Evolutionary conservation across 768 basidiomycete species (phyloP), one percentile per base, ranked within the genome.

Genomic region (Phaeotremella skinneri): DNA sequence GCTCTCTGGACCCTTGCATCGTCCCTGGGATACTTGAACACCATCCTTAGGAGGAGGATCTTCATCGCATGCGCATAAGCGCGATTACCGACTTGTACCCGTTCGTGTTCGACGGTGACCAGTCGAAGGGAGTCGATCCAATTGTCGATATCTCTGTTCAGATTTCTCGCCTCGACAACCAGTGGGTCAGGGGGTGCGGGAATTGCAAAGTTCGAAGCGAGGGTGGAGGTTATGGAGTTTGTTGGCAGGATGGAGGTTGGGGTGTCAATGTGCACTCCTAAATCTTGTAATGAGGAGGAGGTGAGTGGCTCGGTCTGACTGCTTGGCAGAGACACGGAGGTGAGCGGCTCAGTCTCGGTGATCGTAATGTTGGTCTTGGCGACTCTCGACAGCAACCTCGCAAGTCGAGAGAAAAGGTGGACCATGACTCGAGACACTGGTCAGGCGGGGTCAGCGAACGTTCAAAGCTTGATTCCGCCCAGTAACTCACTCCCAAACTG

Each of bases 401-500:
- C 68, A 9, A 72, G 29, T 16, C 73, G 63, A 1, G 66, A 57
- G 31, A 75, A 72, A 21, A 75, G 66, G 39, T 67, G 64, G 14
- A 75, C 71, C 73, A 75, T 75, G 16, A 68, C 62, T 41, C 70
- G 66, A 17, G 72, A 74, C 72, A 74, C 72, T 74, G 49, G 42
- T 27, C 31, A 7, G 34, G 6, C 23, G 4, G 1, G 39, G n/a
- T 26, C 29, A 45, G 9, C 17, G 9, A 26, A 6, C 26, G 25
- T 48, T 37, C 13, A 16, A 14, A 45, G 7, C 34, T 7, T 7
- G 17, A 7, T 37, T 7, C 34, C 30, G 14, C 21, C 9, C 2
- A 34, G 14, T 34, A 37, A 67, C 71, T 68, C 52, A 75, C 70
- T 78, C 43, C 81, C 82, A 68, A 81, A 80, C 55, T 79, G 79